phyloP scores from a whole-genome alignment of 768 basidiomycete species.

The Kwoniella europaea region DNA sequence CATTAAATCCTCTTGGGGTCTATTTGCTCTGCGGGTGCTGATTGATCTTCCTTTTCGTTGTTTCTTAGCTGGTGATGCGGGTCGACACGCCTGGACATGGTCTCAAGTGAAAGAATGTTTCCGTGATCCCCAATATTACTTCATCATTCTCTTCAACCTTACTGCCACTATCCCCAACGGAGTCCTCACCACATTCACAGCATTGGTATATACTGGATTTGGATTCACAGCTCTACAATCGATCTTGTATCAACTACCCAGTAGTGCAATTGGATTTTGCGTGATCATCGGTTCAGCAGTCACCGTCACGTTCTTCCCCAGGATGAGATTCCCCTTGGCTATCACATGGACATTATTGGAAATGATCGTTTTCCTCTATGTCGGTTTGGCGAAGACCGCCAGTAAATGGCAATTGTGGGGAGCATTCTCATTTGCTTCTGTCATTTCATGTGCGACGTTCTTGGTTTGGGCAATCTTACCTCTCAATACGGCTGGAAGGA shows the following conservation, averaged over 20 bases:
- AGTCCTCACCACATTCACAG: slow-evolving; percentile 22
- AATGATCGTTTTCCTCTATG: slow-evolving; percentile 33
- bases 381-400: slow-evolving; percentile 25
- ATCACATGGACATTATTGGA: slow-evolving; percentile 15
- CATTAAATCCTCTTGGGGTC: no score
- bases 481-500: slow-evolving; percentile 36
- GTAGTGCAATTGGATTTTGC: slow-evolving; percentile 25
- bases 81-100: slow-evolving; percentile 34
- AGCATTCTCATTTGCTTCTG: slow-evolving; percentile 15
- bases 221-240: slow-evolving; percentile 33
- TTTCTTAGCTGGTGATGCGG: slow-evolving; percentile 24
- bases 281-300: slow-evolving; percentile 27
- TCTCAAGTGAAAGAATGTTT: slow-evolving; percentile 37
- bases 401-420: slow-evolving; percentile 32
- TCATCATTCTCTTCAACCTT: slow-evolving; percentile 30
- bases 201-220: slow-evolving; percentile 32
- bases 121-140: slow-evolving; percentile 30
- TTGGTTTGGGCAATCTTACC: slow-evolving; percentile 38
- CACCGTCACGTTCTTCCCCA: slow-evolving; percentile 19
- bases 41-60: not conserved
- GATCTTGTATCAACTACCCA: slow-evolving; percentile 29
- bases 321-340: slow-evolving; percentile 21
- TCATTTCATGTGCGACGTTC: slow-evolving; percentile 27
- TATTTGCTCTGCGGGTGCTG: not conserved
- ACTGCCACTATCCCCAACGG: slow-evolving; percentile 41